These are phyloP conservation scores for Botryosphaeria dothidea DNA, from an alignment of 2,329 filamentous ascomycete species.

Conservation along the genomic window DNA sequence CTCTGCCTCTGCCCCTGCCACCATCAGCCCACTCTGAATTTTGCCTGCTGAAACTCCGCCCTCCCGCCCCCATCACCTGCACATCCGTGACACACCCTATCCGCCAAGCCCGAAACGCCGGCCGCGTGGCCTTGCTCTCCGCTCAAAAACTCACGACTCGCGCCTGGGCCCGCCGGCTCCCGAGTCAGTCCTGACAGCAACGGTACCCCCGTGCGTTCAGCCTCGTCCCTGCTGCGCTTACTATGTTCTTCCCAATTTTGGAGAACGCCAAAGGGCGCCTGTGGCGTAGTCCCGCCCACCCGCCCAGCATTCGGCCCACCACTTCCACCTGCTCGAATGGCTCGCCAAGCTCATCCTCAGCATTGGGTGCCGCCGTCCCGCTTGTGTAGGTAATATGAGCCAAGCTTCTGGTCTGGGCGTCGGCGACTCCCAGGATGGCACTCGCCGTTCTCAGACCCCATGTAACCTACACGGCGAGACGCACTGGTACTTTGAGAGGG, in stretches of 20 bases:
- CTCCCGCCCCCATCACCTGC: background rate
- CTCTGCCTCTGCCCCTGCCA: background rate
- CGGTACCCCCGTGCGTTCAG: background rate
- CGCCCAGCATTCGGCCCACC: background rate
- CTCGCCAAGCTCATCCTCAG: background rate
- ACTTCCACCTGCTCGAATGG: background rate
- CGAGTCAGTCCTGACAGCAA: background rate
- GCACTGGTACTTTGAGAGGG: background rate
- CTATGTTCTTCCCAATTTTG: background rate
- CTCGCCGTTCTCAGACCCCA: background rate
- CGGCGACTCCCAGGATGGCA: background rate
- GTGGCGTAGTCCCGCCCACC: background rate
- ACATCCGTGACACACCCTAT: background rate
- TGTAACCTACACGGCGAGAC: background rate
- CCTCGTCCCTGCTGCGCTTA: background rate
- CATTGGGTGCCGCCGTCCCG: background rate
- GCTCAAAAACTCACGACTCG: background rate
- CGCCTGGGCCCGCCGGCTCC: background rate
- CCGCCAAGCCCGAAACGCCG: background rate
- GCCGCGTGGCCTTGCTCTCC: background rate
- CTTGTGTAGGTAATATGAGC: background rate
- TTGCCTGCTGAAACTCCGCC: background rate
- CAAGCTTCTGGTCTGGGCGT: conserved; percentile 1
- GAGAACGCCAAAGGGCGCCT: background rate
- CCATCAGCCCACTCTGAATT: background rate